Percentiles rank a stretch among this genome's conserved stretches.
phyloP scores from a whole-genome alignment of 1,284 basidiomycete species.

The Cryptococcus sp. region DNA sequence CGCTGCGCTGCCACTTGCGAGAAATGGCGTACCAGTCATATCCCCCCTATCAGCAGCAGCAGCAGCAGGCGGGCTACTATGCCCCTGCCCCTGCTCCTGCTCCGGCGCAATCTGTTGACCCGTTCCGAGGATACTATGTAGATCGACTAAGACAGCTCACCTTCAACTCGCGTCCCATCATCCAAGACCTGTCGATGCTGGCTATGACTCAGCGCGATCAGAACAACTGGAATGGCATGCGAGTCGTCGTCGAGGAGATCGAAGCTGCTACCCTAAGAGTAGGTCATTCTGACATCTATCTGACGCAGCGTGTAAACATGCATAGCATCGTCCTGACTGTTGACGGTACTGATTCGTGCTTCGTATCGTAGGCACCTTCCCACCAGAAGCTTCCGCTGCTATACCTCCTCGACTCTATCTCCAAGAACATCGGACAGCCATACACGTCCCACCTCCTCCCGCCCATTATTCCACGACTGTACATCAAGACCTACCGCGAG shows the following conservation, averaged over 20 bases:
- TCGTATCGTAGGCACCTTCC: conserved; percentile 69
- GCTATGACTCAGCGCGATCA: conserved; percentile 68
- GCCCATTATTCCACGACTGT: conserved; percentile 69
- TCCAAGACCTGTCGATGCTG: conserved; percentile 90
- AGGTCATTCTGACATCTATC: conserved; percentile 27
- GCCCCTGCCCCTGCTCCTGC: background rate
- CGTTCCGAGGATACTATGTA: conserved; percentile 63
- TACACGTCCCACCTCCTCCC: conserved; percentile 79
- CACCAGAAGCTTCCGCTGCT: conserved; percentile 90
- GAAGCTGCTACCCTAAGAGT: conserved; percentile 77
- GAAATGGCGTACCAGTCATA: conserved; percentile 18
- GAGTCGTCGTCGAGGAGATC: conserved; percentile 82
- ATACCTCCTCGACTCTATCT: conserved; percentile 94
- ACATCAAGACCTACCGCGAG: conserved; percentile 78
- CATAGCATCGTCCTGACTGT: background rate
- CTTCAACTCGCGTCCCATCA: conserved; percentile 94
- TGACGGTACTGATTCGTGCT: background rate
- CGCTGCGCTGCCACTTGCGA: too few relatives aligned
- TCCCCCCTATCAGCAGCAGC: conserved; percentile 9
- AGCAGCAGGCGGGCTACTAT: conserved; percentile 7
- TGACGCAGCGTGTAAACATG: background rate
- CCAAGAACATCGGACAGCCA: conserved; percentile 88
- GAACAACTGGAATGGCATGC: conserved; percentile 70
- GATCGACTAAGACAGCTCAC: conserved; percentile 79
- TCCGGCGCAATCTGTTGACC: conserved; percentile 30